Percentiles rank a stretch among this genome's conserved stretches.
These are phyloP conservation scores for Achlya hypogyna DNA, from an alignment of 352 stramenopile species.

Conservation along the genomic window DNA sequence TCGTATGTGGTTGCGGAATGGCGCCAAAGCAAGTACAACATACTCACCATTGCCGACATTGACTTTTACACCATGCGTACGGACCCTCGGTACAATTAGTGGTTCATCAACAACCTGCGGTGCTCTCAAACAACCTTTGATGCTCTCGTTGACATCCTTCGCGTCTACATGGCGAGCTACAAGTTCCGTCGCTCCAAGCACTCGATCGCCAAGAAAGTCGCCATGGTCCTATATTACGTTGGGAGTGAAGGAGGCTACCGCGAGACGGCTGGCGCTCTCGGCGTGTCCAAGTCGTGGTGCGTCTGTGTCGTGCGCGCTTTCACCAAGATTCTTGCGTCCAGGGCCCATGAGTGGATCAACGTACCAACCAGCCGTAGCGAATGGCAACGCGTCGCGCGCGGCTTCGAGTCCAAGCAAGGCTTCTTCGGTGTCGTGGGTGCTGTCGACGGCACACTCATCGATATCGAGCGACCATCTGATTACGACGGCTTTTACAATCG, in stretches of 20 bases:
- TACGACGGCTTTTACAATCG: conserved; percentile 17
- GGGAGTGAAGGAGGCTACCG: not conserved
- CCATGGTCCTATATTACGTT: not conserved
- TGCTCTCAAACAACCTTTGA: not conserved
- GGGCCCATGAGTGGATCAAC: not conserved
- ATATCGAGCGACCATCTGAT: not conserved
- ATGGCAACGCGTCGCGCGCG: not conserved
- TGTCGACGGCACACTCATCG: conserved; percentile 2
- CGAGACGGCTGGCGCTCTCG: not conserved
- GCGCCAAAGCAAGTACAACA: not conserved
- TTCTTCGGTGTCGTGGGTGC: conserved; percentile 4
- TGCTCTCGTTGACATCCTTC: not conserved
- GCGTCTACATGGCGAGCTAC: not conserved
- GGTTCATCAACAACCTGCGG: not conserved
- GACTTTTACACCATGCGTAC: not conserved
- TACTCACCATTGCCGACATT: not conserved
- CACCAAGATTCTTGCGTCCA: not conserved
- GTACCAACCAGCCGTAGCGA: not conserved
- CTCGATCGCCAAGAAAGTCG: not conserved
- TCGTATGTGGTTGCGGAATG: not conserved
- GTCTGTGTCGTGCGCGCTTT: not conserved
- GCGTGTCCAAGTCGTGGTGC: conserved; percentile 2
- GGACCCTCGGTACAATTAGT: not conserved
- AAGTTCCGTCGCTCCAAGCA: not conserved
- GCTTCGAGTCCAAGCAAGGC: not conserved